Evolutionary conservation across 192 early-diverging fungal species (phyloP).

Genomic region (Rhizophagus clarus): DNA sequence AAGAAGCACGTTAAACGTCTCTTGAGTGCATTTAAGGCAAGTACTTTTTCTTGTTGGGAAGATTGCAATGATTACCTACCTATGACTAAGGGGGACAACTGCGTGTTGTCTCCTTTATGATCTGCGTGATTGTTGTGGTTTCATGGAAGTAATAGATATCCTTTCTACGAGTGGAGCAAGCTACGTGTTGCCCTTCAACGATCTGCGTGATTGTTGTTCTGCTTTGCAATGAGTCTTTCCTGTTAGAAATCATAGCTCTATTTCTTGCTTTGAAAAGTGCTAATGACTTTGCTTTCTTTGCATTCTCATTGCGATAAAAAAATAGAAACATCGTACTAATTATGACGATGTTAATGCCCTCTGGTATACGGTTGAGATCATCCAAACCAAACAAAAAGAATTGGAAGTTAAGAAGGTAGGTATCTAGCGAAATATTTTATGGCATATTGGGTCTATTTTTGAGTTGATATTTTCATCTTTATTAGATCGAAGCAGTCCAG

Average conservation of each 20-base stretch:
- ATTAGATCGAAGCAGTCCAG: conserved; percentile 16
- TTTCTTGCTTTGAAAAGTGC: too few species aligned
- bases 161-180: neutral
- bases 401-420: neutral
- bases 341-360: neutral
- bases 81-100: conserved; percentile 8
- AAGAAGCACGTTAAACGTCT: neutral
- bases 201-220: conserved; percentile 15
- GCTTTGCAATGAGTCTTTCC: neutral
- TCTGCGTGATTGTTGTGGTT: conserved; percentile 14
- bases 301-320: too few species aligned
- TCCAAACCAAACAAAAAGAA: neutral
- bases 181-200: conserved; percentile 22
- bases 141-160: too few species aligned
- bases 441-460: neutral
- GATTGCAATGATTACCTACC: neutral
- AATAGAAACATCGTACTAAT: neutral
- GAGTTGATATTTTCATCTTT: conserved; percentile 14
- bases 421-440: conserved; percentile 11
- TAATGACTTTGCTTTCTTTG: too few species aligned
- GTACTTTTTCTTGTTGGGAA: neutral
- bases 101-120: conserved; percentile 19
- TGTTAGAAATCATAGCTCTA: too few species aligned
- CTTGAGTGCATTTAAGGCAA: neutral
- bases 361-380: neutral